These are phyloP conservation scores for Globisporangium irregulare DNA, from an alignment of 352 stramenopile genomes.

Conservation along the genomic window DNA sequence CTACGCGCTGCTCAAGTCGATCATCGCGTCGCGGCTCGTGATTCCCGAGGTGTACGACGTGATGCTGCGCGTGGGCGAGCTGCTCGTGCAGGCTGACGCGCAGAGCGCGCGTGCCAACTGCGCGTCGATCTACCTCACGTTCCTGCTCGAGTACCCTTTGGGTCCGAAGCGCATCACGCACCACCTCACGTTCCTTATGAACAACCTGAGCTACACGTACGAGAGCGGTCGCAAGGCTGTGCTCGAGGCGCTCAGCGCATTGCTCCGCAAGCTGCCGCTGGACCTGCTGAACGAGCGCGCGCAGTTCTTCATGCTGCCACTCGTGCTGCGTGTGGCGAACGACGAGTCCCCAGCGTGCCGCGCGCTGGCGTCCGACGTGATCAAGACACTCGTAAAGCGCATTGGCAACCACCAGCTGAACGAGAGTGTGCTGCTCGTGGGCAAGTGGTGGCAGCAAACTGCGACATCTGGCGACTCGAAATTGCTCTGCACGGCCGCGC, in stretches of 20 bases:
- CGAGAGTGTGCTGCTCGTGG: constrained; percentile 84
- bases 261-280: constrained; percentile 91
- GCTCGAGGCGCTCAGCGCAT: constrained; percentile 83
- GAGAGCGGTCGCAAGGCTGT: constrained; percentile 91
- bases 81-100: constrained; percentile 92
- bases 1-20: constrained; percentile 91
- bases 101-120: constrained; percentile 81
- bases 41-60: constrained; percentile 96
- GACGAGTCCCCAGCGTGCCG: constrained; percentile 91
- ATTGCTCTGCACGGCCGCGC: constrained; percentile 63
- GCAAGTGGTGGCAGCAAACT: constrained; percentile 79
- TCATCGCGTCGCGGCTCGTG: constrained; percentile 88
- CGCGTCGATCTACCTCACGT: constrained; percentile 82
- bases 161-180: constrained; percentile 90
- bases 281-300: constrained; percentile 90
- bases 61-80: constrained; percentile 92
- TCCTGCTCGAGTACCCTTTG: constrained; percentile 96
- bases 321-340: constrained; percentile 96
- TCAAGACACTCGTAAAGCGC: constrained; percentile 86
- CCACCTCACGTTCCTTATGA: constrained; percentile 93
- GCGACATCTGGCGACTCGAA: constrained; percentile 40
- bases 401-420: constrained; percentile 90
- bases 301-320: constrained; percentile 94
- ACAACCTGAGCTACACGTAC: constrained; percentile 96
- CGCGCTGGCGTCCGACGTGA: constrained; percentile 68